Evolutionary conservation across 106 monocot genomes (phyloP), one percentile per base, ranked within the genome.

Genomic region (Hemerocallis citrina): DNA sequence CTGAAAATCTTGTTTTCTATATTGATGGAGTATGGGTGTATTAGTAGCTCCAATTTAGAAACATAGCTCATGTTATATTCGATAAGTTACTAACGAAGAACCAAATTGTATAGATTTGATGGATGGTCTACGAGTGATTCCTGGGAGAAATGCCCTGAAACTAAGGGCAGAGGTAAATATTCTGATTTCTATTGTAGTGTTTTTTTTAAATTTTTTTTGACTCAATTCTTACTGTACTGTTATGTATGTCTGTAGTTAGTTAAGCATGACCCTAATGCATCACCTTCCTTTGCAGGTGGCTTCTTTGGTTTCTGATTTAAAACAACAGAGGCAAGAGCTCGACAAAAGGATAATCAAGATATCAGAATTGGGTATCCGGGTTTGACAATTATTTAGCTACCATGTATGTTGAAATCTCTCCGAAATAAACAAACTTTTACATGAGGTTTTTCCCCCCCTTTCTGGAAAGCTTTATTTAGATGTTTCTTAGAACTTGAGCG

Each of bases 81-180:
- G n/a, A n/a, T n/a, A n/a, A n/a, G 28, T 27, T 51, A 51, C 24
- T 51, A 4, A 15, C 1, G n/a, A 54, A 31, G 31, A n/a, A 31
- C 54, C 12, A 12, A 20, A 56, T 19, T 57, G 1, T 31, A 0
- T 52, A 70, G 70, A 62, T 70, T 21, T 70, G 52, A 70, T 70
- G 39, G 70, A 70, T 52, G 70, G 32, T 14, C 62, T 70, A 52
- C 28, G 70, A 41, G 61, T 16, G 54, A 16, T 62, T 4, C 62
- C 70, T 42, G 70, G 70, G 5, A 70, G 70, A 70, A 61, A 62
- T 42, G 70, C 70, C 20, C 39, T 70, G 19, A 70, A 70, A 54
- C 70, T 70, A 52, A 29, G 70, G 11, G 70, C 70, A 6, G 70
- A 70, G 50, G 70, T 42, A 52, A 62, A 38, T 22, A 17, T 17